Evolutionary conservation across 2,329 filamentous ascomycete genomes (phyloP).

Genomic region (Penicillium sp.): DNA sequence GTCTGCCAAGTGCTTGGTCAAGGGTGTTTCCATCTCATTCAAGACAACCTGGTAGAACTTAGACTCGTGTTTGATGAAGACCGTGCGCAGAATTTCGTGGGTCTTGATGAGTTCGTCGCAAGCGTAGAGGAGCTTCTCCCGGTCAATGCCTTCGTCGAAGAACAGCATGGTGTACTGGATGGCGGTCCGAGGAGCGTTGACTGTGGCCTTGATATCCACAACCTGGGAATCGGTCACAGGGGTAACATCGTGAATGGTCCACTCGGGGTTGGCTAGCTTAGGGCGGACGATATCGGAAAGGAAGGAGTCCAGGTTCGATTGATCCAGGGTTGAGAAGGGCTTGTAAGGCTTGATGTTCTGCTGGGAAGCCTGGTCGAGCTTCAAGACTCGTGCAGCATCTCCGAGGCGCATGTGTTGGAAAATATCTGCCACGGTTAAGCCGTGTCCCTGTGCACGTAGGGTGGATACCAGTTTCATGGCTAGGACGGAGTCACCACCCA

Average conservation of each 20-base stretch:
- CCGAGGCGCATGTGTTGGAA: slow-evolving; percentile 48
- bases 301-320: slow-evolving; percentile 41
- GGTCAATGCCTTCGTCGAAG: slow-evolving; percentile 53
- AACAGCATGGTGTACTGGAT: slow-evolving; percentile 64
- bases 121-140: slow-evolving; percentile 43
- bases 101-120: slow-evolving; percentile 51
- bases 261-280: slow-evolving; percentile 48
- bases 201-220: slow-evolving; percentile 59
- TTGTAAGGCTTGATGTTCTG: slow-evolving; percentile 29
- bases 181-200: slow-evolving; percentile 60
- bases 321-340: slow-evolving; percentile 54
- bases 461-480: slow-evolving; percentile 58
- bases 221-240: slow-evolving; percentile 59
- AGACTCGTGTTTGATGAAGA: slow-evolving; percentile 57
- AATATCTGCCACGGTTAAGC: slow-evolving; percentile 51
- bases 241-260: slow-evolving; percentile 56
- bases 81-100: slow-evolving; percentile 64
- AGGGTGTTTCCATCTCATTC: slow-evolving; percentile 46
- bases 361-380: slow-evolving; percentile 35
- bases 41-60: slow-evolving; percentile 57
- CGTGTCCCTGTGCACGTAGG: slow-evolving; percentile 44
- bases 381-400: slow-evolving; percentile 55
- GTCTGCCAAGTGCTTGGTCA: slow-evolving; percentile 51
- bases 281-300: slow-evolving; percentile 49
- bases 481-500: slow-evolving; percentile 61